A percentile compares a stretch with the other conserved stretches of the same genome.
phyloP scores from a whole-genome alignment of 352 stramenopile genomes.

The Aphanomyces invadans region DNA sequence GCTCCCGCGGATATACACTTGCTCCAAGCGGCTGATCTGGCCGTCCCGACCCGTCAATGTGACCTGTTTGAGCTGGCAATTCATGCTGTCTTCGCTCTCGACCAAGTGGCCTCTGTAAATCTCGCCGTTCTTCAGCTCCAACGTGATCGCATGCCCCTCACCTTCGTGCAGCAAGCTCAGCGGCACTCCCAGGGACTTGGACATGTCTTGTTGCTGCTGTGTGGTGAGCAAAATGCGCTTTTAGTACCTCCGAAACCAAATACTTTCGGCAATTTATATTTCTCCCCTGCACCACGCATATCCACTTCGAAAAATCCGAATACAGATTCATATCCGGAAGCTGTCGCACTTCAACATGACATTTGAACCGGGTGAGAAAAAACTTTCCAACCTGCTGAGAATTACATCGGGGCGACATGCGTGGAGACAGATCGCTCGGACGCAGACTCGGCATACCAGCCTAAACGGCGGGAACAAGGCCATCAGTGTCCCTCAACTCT shows the following conservation, averaged over 20 bases:
- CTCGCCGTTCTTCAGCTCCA: slow-evolving; percentile 86
- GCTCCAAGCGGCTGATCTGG: slow-evolving; percentile 70
- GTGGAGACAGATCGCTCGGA: no score
- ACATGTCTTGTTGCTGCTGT: slow-evolving; percentile 33
- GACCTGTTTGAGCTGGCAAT: slow-evolving; percentile 92
- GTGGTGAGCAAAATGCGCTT: slow-evolving; percentile 3
- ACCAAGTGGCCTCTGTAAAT: slow-evolving; percentile 77
- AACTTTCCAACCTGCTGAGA: no score
- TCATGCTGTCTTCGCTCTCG: slow-evolving; percentile 94
- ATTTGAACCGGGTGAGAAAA: neutral
- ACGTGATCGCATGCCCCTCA: slow-evolving; percentile 72
- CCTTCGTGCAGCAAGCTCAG: slow-evolving; percentile 83
- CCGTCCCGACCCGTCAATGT: slow-evolving; percentile 80
- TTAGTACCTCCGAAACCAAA: neutral
- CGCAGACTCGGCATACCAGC: no score
- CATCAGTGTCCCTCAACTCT: no score
- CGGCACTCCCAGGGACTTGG: slow-evolving; percentile 70
- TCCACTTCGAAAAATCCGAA: neutral
- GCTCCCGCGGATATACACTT: slow-evolving; percentile 93
- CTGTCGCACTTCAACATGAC: neutral
- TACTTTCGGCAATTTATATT: neutral
- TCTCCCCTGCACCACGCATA: slow-evolving; percentile 6
- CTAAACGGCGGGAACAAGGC: no score
- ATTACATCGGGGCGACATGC: no score
- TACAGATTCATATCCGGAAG: neutral